Conservation (phyloP, 2,329 filamentous ascomycete species). For the Fusarium graminum region DNA sequence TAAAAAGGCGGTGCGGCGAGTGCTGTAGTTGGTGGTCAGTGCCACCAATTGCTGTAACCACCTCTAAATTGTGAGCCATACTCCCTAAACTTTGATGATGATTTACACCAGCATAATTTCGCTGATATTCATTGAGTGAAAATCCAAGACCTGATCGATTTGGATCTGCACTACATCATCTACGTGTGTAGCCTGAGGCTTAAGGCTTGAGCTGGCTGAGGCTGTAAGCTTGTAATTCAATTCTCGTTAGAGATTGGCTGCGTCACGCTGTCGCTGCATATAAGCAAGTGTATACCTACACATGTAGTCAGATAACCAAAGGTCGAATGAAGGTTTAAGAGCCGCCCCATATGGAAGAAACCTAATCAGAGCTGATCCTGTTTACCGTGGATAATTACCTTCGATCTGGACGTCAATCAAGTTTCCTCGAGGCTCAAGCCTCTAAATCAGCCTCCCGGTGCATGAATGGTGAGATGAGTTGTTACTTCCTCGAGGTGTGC, state of each 20-base stretch:
- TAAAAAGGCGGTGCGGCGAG: conserved; percentile 21
- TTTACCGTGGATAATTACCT: conserved; percentile 1
- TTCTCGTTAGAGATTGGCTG: conserved; percentile 14
- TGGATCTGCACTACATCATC: conserved; percentile 23
- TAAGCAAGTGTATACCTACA: neutral
- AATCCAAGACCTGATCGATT: conserved; percentile 40
- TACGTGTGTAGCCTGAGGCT: neutral
- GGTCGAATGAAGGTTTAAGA: neutral
- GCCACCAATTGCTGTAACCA: conserved; percentile 1
- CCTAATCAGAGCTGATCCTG: conserved; percentile 15
- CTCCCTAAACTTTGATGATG: conserved; percentile 19
- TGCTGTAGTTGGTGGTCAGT: conserved; percentile 8
- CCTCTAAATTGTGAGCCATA: too few relatives aligned
- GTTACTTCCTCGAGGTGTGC: conserved; percentile 25
- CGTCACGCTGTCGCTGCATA: neutral
- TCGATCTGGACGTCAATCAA: conserved; percentile 4
- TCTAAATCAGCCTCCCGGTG: conserved; percentile 18
- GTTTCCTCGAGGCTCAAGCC: neutral
- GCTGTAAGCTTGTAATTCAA: conserved; percentile 18
- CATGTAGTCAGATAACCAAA: neutral
- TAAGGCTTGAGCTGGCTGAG: conserved; percentile 15
- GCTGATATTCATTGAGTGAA: conserved; percentile 20
- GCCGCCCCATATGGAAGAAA: conserved; percentile 11
- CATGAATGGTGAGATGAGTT: conserved; percentile 25
- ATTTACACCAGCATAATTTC: conserved; percentile 34